These are phyloP conservation scores for Cadophora sp. DNA, from an alignment of 2,329 filamentous ascomycete genomes.

Conservation along the genomic window DNA sequence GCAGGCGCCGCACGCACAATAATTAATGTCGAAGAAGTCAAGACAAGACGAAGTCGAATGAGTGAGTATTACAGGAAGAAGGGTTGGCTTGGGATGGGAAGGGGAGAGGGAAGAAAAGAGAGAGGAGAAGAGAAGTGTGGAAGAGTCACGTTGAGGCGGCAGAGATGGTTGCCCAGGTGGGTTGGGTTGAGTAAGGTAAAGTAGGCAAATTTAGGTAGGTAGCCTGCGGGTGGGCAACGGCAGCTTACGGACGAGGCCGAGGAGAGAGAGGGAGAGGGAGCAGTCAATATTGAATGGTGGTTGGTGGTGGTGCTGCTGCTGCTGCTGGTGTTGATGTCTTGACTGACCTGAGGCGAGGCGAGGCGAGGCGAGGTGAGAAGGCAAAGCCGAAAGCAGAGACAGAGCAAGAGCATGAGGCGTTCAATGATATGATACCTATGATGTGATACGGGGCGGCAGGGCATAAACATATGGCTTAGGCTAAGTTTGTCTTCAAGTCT, in stretches of 20 bases:
- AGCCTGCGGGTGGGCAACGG: background rate
- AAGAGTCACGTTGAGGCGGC: background rate
- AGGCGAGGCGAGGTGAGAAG: too few species aligned
- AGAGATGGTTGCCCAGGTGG: background rate
- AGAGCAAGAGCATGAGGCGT: background rate
- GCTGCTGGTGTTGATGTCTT: background rate
- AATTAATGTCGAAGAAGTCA: too few species aligned
- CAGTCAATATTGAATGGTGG: background rate
- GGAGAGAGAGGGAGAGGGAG: background rate
- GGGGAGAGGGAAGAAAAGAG: background rate
- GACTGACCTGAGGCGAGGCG: too few species aligned
- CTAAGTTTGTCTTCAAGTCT: background rate
- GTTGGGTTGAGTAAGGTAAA: too few species aligned
- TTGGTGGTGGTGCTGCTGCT: background rate
- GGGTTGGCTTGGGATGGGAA: background rate
- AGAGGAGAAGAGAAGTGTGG: background rate
- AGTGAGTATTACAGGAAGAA: background rate
- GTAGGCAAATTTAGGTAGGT: background rate
- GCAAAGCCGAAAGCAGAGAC: background rate
- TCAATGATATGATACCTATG: too few species aligned
- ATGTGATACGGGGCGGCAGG: too few species aligned
- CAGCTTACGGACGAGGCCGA: conserved; percentile 1
- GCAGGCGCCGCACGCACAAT: conserved; percentile 16
- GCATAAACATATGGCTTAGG: background rate
- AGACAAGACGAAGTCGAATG: background rate